Evolutionary conservation across 441 rosid species (phyloP).

Genomic region (Pelargonium australe): DNA sequence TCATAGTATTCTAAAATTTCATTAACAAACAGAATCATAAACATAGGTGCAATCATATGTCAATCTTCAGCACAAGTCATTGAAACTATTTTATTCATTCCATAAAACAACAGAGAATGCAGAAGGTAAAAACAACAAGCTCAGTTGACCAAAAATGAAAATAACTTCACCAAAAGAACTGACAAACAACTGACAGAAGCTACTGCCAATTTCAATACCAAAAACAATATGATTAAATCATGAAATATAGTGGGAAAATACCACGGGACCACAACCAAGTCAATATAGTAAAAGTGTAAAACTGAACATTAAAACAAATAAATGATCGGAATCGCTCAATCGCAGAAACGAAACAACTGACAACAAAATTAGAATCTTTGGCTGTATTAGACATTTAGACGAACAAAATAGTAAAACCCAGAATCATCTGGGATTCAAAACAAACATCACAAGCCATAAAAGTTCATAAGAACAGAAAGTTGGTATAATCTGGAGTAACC

Average conservation of each 20-base stretch:
- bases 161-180: background rate
- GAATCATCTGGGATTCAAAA: background rate
- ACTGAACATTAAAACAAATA: too few relatives aligned
- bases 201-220: background rate
- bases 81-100: background rate
- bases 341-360: too few relatives aligned
- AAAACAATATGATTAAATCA: background rate
- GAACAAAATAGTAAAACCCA: background rate
- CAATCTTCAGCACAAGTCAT: background rate
- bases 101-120: background rate
- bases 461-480: background rate
- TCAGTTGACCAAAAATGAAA: conserved; percentile 4
- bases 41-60: background rate
- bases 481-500: background rate
- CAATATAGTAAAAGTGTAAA: too few relatives aligned
- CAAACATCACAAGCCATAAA: background rate
- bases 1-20: background rate
- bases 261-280: too few relatives aligned
- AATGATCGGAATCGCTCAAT: too few relatives aligned
- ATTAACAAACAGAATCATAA: background rate
- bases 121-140: background rate
- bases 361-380: too few relatives aligned
- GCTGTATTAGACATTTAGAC: too few relatives aligned
- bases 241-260: too few relatives aligned
- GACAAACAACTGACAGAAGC: background rate